Conservation (phyloP, 2,329 filamentous ascomycete genomes). For the Byssothecium circinans region DNA sequence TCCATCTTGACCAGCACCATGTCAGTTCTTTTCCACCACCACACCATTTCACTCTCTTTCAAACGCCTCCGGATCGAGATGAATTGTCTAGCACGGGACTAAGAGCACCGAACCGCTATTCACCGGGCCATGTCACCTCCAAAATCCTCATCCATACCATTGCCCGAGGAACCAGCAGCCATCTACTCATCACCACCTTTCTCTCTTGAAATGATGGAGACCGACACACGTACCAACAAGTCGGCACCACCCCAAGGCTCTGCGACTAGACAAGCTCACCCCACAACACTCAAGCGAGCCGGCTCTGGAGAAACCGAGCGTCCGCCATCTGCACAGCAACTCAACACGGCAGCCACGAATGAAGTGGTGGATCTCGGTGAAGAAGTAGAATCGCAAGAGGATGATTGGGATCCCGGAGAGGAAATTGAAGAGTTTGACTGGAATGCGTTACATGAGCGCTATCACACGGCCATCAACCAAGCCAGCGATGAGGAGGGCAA, state of each 20-base stretch:
- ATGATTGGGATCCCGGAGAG: constrained; percentile 10
- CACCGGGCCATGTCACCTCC: constrained; percentile 17
- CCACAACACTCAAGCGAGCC: constrained; percentile 10
- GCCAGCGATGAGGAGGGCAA: constrained; percentile 65
- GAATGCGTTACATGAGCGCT: constrained; percentile 72
- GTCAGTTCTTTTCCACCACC: neutral
- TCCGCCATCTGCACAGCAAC: constrained; percentile 28
- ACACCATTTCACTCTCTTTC: neutral
- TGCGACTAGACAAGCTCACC: constrained; percentile 7
- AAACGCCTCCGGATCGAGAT: constrained; percentile 5
- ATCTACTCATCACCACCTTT: constrained; percentile 7
- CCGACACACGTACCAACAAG: constrained; percentile 6
- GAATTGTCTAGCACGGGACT: constrained; percentile 19
- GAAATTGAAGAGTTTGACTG: constrained; percentile 67
- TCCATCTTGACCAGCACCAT: neutral
- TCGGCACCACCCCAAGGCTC: constrained; percentile 16
- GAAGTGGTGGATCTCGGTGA: constrained; percentile 3
- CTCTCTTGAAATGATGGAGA: constrained; percentile 23
- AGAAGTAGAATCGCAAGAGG: constrained; percentile 12
- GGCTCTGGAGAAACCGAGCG: constrained; percentile 30
- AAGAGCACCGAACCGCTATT: constrained; percentile 20
- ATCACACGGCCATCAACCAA: constrained; percentile 65
- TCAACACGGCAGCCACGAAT: constrained; percentile 6
- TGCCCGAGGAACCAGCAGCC: constrained; percentile 12
- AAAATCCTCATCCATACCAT: constrained; percentile 23